Conservation (phyloP, 306 rosid genomes). For the Medicago lupulina region DNA sequence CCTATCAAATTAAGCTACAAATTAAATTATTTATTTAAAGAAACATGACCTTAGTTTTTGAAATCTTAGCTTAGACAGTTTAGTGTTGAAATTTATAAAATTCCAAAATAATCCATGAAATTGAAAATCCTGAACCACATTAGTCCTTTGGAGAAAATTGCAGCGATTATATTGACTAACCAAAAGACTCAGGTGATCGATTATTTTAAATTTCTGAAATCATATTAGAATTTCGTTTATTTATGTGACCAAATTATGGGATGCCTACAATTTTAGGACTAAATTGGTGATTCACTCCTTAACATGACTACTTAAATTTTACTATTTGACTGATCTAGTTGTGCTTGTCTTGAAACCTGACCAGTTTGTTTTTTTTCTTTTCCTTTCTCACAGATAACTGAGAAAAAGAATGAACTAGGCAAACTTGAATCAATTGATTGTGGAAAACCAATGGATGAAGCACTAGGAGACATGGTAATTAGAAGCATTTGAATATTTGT, state of each 20-base stretch:
- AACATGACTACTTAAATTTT: not conserved
- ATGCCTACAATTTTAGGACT: not conserved
- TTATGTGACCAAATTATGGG: not conserved
- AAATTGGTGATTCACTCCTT: not conserved
- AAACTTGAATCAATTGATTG: conserved; percentile 77
- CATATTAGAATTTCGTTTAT: not conserved
- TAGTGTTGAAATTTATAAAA: not conserved
- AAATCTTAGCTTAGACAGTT: not conserved
- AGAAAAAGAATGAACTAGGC: conserved; percentile 68
- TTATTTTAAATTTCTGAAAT: not conserved
- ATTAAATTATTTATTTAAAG: no score
- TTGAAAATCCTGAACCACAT: not conserved
- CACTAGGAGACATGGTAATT: conserved; percentile 79
- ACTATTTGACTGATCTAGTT: not conserved
- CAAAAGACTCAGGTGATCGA: not conserved
- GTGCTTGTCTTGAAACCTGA: conserved; percentile 25
- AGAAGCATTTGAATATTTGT: not conserved
- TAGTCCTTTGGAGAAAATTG: not conserved
- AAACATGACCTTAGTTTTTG: no score
- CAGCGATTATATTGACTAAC: not conserved
- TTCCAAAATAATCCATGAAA: not conserved
- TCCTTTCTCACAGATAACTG: conserved; percentile 59
- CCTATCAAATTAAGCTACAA: no score
- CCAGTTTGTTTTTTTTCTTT: not conserved
- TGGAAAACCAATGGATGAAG: conserved; percentile 95